Conservation (phyloP, 768 basidiomycete genomes). For the Russula foetens region DNA sequence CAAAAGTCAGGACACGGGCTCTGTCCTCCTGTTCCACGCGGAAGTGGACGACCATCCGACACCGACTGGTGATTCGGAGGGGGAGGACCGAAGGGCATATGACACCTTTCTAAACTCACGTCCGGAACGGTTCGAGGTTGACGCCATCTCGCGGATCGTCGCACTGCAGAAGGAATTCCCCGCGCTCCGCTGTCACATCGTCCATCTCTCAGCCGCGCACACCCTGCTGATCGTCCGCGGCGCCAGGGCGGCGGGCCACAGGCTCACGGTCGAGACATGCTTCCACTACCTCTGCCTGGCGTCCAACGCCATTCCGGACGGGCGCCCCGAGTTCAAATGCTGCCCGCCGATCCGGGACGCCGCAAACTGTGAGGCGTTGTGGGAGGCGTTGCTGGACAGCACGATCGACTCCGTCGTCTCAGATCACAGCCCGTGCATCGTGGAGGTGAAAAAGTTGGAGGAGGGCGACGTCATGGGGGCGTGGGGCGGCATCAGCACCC, state of each 20-base stretch:
- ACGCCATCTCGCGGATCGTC: conserved; percentile 75
- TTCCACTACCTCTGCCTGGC: conserved; percentile 90
- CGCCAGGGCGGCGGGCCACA: conserved; percentile 55
- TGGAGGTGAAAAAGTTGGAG: conserved; percentile 69
- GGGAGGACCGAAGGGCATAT: conserved; percentile 55
- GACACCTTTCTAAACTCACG: conserved; percentile 81
- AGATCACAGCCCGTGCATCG: conserved; percentile 89
- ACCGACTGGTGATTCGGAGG: conserved; percentile 18
- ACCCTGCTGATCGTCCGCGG: conserved; percentile 71
- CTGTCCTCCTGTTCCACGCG: too few species aligned
- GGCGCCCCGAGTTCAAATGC: conserved; percentile 87
- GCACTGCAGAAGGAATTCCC: conserved; percentile 55
- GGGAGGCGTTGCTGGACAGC: conserved; percentile 75
- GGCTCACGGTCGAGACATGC: conserved; percentile 91
- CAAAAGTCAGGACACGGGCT: too few species aligned
- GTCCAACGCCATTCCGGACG: conserved; percentile 63
- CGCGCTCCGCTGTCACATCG: conserved; percentile 79
- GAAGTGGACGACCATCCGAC: conserved; percentile 37
- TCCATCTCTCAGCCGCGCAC: conserved; percentile 83
- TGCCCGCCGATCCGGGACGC: conserved; percentile 85
- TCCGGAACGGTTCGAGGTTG: conserved; percentile 68
- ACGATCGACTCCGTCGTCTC: conserved; percentile 90
- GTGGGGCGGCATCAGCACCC: conserved; percentile 91
- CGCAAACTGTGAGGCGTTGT: conserved; percentile 65
- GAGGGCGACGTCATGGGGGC: conserved; percentile 79